Conservation (phyloP, 78 protist genomes). For the Dictyostelium brefeldianum region DNA sequence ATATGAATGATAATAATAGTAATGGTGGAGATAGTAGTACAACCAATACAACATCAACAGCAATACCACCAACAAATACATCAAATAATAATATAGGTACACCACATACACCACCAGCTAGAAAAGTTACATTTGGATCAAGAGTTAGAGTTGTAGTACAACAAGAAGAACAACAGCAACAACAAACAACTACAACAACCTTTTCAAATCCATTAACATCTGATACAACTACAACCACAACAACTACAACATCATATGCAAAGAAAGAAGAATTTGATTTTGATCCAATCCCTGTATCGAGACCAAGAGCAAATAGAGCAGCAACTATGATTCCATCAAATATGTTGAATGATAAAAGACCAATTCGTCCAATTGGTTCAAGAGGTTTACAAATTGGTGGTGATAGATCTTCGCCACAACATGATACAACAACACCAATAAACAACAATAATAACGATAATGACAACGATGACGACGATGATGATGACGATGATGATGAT, state of each 20-base stretch:
- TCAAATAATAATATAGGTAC: no score
- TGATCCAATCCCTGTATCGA: conserved; percentile 48
- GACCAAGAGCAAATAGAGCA: conserved; percentile 65
- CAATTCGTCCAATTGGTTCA: conserved; percentile 15
- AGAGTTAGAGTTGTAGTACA: neutral
- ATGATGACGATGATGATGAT: conserved; percentile 29
- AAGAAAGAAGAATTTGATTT: conserved; percentile 12
- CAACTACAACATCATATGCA: neutral
- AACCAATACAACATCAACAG: neutral
- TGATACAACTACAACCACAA: no score
- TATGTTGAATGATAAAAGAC: conserved; percentile 10
- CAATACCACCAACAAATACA: neutral
- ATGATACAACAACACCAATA: no score
- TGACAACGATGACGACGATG: conserved; percentile 20
- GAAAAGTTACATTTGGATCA: conserved; percentile 34
- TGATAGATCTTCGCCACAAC: conserved; percentile 13
- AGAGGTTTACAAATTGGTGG: conserved; percentile 21
- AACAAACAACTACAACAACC: neutral
- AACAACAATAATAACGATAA: neutral
- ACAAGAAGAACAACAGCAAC: neutral
- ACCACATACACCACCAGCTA: conserved; percentile 3
- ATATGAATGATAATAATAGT: neutral
- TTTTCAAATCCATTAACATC: neutral
- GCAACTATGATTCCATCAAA: conserved; percentile 48
- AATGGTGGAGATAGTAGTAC: neutral